Conservation (phyloP, 129 eudicot species). For the Dittrichia graveolens region DNA sequence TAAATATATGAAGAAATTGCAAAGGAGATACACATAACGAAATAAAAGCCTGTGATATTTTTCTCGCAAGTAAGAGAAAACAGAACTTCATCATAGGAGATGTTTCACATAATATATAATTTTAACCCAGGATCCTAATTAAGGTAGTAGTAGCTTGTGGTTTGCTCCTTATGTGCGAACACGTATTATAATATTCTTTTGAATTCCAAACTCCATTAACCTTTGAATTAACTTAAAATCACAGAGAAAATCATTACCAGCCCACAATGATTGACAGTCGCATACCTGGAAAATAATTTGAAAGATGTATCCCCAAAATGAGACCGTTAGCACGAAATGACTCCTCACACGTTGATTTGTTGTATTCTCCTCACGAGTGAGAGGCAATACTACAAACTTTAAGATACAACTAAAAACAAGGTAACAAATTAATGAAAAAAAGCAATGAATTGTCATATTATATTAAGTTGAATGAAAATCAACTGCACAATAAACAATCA, state of each 20-base stretch:
- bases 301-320: conserved; percentile 49
- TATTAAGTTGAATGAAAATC: background rate
- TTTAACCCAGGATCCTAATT: background rate
- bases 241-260: no score
- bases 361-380: conserved; percentile 34
- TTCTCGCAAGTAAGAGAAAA: background rate
- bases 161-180: no score
- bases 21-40: background rate
- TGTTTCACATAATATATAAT: background rate
- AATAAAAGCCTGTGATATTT: background rate
- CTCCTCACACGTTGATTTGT: conserved; percentile 17
- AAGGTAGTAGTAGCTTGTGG: no score
- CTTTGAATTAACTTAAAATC: no score
- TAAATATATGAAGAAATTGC: no score
- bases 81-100: background rate
- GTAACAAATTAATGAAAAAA: conserved; percentile 19
- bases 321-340: conserved; percentile 27
- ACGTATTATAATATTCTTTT: no score
- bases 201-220: no score
- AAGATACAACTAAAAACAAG: conserved; percentile 23
- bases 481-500: background rate
- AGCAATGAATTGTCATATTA: background rate
- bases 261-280: no score
- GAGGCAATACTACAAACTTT: conserved; percentile 40
- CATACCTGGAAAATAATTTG: conserved; percentile 76